These are phyloP conservation scores for Globisporangium paroecandrum DNA, from an alignment of 352 stramenopile genomes.

Conservation along the genomic window DNA sequence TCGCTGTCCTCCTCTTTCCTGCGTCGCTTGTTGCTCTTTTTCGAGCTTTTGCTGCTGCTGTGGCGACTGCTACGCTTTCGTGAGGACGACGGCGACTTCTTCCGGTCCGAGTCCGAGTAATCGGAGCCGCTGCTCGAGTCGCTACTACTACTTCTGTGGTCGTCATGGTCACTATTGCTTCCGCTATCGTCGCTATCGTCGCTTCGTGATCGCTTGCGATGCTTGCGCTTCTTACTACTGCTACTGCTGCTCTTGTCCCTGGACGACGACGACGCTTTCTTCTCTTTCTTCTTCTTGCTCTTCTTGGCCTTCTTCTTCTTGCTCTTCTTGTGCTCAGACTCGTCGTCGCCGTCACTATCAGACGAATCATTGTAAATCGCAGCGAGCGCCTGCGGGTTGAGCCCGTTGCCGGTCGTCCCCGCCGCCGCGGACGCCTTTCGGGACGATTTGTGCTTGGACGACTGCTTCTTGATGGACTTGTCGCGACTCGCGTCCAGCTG, in stretches of 20 bases:
- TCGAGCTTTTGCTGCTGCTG: conserved; percentile 10
- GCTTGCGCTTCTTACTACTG: conserved; percentile 18
- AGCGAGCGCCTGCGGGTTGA: conserved; percentile 72
- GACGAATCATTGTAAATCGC: conserved; percentile 46
- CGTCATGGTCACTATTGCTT: not conserved
- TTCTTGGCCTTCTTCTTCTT: conserved; percentile 31
- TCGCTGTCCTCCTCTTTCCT: conserved; percentile 14
- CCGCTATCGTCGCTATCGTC: conserved; percentile 10
- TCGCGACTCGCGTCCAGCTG: conserved; percentile 64
- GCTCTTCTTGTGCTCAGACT: conserved; percentile 23
- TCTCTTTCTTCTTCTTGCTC: conserved; percentile 44
- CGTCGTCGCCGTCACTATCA: conserved; percentile 27
- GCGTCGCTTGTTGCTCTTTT: conserved; percentile 18
- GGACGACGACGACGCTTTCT: conserved; percentile 28
- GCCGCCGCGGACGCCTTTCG: conserved; percentile 15
- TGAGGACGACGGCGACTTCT: conserved; percentile 20
- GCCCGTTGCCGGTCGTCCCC: conserved; percentile 32
- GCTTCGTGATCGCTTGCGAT: conserved; percentile 22
- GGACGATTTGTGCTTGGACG: conserved; percentile 32
- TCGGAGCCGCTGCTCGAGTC: conserved; percentile 21
- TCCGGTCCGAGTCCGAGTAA: conserved; percentile 17
- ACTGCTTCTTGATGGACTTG: conserved; percentile 50
- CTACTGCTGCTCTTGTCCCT: conserved; percentile 13
- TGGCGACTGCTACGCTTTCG: conserved; percentile 24
- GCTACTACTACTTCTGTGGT: not conserved